Conservation (phyloP, 2,329 filamentous ascomycete species). For the Calonectria honghensis region DNA sequence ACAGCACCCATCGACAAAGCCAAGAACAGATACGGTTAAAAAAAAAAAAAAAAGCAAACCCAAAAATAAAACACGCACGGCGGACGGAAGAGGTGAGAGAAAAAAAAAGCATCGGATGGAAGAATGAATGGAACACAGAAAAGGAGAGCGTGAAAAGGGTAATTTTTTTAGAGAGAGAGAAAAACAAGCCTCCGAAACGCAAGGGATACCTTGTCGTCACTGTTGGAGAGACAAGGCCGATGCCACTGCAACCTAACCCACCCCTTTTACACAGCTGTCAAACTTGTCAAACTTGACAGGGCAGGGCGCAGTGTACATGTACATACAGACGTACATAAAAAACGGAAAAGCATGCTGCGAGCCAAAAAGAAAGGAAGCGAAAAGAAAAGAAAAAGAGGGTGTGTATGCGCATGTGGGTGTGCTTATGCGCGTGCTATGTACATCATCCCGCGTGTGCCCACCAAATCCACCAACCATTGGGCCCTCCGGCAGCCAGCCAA, state of each 20-base stretch:
- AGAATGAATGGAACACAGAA: neutral
- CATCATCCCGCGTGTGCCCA: constrained; percentile 26
- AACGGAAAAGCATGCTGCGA: constrained; percentile 17
- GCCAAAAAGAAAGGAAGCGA: constrained; percentile 4
- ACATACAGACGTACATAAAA: constrained; percentile 28
- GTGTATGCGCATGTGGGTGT: constrained; percentile 12
- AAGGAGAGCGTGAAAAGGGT: neutral
- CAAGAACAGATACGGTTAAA: neutral
- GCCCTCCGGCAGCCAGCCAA: constrained; percentile 5
- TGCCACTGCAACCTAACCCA: constrained; percentile 33
- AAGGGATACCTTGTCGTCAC: constrained; percentile 22
- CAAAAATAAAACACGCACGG: constrained; percentile 6
- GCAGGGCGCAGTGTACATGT: constrained; percentile 23
- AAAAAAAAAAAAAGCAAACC: constrained; percentile 1
- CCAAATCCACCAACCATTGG: constrained; percentile 10
- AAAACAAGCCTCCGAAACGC: constrained; percentile 11
- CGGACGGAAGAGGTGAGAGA: neutral
- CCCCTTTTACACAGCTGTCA: constrained; percentile 36
- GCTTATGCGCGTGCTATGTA: constrained; percentile 22
- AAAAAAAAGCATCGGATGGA: neutral
- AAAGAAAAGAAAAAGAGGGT: constrained; percentile 15
- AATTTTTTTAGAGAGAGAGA: neutral
- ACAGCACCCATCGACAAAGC: constrained; percentile 17
- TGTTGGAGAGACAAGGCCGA: constrained; percentile 17
- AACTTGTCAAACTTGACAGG: constrained; percentile 47